These are phyloP conservation scores for Cryptosporidium canis DNA, from an alignment of 169 alveolate genomes.

Conservation along the genomic window DNA sequence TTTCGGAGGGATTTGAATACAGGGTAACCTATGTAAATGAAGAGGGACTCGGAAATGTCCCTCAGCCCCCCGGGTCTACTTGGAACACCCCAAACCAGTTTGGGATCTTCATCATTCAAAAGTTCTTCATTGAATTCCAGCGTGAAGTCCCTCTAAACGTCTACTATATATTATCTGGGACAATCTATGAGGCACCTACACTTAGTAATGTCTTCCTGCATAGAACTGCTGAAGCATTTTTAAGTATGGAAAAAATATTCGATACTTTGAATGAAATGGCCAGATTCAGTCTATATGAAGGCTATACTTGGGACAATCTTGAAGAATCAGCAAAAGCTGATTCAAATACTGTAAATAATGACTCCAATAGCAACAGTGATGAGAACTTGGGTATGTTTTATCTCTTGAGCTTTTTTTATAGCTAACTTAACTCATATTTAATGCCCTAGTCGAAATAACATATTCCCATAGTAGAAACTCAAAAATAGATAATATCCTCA, in stretches of 20 bases:
- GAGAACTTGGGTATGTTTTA: constrained; percentile 37
- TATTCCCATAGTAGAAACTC: not conserved
- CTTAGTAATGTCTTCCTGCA: constrained; percentile 55
- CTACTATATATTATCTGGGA: constrained; percentile 60
- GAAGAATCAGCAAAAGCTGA: not conserved
- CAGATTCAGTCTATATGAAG: constrained; percentile 48
- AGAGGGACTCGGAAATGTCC: constrained; percentile 57
- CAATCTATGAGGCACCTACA: constrained; percentile 68
- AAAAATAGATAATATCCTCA: constrained; percentile 49
- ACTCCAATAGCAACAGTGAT: not conserved
- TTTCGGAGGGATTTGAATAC: constrained; percentile 48
- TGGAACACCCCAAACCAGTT: constrained; percentile 69
- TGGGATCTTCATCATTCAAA: constrained; percentile 62
- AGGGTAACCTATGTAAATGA: constrained; percentile 41
- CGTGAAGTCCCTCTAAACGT: constrained; percentile 57
- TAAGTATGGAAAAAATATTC: constrained; percentile 34
- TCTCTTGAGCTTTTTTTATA: not conserved
- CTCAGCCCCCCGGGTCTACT: constrained; percentile 68
- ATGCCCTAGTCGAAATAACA: constrained; percentile 15
- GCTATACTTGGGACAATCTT: constrained; percentile 44
- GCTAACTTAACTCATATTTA: not conserved
- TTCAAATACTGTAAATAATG: not conserved
- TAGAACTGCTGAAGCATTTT: constrained; percentile 58
- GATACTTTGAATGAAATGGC: constrained; percentile 51
- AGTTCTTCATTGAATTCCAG: constrained; percentile 48